phyloP scores from a whole-genome alignment of 306 rosid species.

The cucumber (Cucumis sativus) region Cucumber_9930_V3 NC_026659.2:18784001-18784500 shows the following conservation, averaged over 20 bases:
- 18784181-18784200: constrained; percentile 3
- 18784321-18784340: not conserved
- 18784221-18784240: constrained; percentile 4
- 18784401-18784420: not conserved
- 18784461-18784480: not conserved
- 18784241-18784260: constrained; percentile 1
- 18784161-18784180: not conserved
- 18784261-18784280: too few relatives aligned
- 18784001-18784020: not conserved
- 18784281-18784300: too few relatives aligned
- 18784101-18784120: not conserved
- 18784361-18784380: not conserved
- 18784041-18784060: not conserved
- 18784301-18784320: not conserved
- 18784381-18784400: not conserved
- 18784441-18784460: not conserved
- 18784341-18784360: not conserved
- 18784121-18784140: not conserved
- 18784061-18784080: not conserved
- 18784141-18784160: not conserved
- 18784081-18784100: not conserved
- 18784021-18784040: not conserved
- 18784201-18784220: constrained; percentile 1
- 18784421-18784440: not conserved
- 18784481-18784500: constrained; percentile 2